Percentiles rank a stretch among this genome's conserved stretches.
phyloP scores from a whole-genome alignment of 73 alveolate genomes.

The Stentor coeruleus region DNA sequence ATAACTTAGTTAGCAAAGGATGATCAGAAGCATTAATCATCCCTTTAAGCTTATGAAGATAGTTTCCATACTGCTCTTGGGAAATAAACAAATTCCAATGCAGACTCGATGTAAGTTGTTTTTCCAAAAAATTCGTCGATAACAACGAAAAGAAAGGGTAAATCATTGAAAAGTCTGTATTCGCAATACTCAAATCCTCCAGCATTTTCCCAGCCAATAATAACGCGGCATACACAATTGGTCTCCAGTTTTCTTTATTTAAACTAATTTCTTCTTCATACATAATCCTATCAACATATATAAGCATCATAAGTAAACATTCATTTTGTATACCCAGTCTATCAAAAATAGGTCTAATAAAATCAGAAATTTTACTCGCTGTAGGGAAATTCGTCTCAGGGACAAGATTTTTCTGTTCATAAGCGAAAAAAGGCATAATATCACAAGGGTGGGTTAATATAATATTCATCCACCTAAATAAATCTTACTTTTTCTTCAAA shows the following conservation, averaged over 20 bases:
- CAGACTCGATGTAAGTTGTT: not conserved
- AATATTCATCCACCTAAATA: not conserved
- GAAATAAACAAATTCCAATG: slow-evolving; percentile 11
- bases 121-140: slow-evolving; percentile 11
- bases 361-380: not conserved
- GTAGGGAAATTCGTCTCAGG: not conserved
- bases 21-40: not conserved
- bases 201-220: slow-evolving; percentile 4
- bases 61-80: not conserved
- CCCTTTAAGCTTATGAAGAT: not conserved
- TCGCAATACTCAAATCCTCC: not conserved
- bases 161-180: not conserved
- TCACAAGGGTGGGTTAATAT: not conserved
- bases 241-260: slow-evolving; percentile 33
- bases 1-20: not conserved
- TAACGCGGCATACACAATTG: slow-evolving; percentile 17
- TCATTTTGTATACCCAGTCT: slow-evolving; percentile 31
- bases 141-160: not conserved
- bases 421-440: not conserved
- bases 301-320: slow-evolving; percentile 36
- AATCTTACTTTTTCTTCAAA: not conserved
- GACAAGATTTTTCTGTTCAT: not conserved
- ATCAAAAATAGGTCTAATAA: slow-evolving; percentile 35
- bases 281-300: slow-evolving; percentile 45
- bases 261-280: slow-evolving; percentile 26